Evolutionary conservation across 441 rosid species (phyloP), one percentile per base, ranked within the genome.

Genomic region (Metrosideros polymorpha): DNA sequence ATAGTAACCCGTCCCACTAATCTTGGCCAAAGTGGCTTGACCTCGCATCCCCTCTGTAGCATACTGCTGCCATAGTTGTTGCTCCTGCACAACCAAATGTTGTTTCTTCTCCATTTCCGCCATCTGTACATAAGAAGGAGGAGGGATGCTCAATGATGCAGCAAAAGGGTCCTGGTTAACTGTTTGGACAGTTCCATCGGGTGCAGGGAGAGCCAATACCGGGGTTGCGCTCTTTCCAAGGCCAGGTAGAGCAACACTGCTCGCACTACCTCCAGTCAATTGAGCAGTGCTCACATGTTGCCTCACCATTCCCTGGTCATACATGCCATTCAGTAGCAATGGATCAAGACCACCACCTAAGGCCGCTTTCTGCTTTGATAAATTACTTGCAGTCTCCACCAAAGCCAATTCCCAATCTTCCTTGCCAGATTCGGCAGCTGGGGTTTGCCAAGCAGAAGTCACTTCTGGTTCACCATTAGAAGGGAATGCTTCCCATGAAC

Each of bases 91-190:
- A 87, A 97, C 90, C 52, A 96, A 85, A 24, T 91, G 88, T 86
- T 97, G 99, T 85, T 97, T 97, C 90, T 95, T 95, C 90, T 97
- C 99, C 98, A 97, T 97, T 71, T 97, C 99, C 17, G 96, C 91
- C 97, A 97, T 95, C 89, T 97, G 99, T 84, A 97, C 99, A 42
- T 97, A 97, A 0, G 99, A 95, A 75, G 99, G 99, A 82, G 99
- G 97, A 4, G 99, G 97, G 35, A 97, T 54, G 86, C 49, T 87
- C 87, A 92, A 86, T 2, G 99, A 97, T 42, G 99, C 99, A 0
- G 98, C 96, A 27, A 97, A 96, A 0, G 99, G 98, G 88, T 97
- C 99, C 87, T 94, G 97, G 90, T 97, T 95, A 77, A 96, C 92
- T 3, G 91, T 84, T 92, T 95, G 94, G 53, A 95, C 95, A 8